Conservation (phyloP, 192 early-diverging fungal species). For the Umbelopsis sp. region DNA sequence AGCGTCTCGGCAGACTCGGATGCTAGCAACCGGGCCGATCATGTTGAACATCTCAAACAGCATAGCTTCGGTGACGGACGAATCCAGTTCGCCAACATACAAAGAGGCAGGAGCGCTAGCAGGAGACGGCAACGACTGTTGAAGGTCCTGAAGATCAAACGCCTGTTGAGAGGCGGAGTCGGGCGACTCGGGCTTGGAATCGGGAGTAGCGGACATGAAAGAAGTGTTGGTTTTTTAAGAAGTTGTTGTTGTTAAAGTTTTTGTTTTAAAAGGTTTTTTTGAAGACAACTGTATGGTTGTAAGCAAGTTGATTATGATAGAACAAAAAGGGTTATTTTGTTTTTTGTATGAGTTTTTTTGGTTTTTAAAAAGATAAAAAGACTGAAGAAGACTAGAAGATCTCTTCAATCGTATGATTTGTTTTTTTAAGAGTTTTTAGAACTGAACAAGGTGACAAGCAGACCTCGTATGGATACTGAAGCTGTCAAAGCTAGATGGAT, state of each 20-base stretch:
- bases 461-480: conserved; percentile 12
- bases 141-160: conserved; percentile 9
- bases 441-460: conserved; percentile 13
- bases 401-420: conserved; percentile 15
- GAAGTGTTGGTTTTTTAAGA: conserved; percentile 14
- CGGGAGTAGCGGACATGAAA: conserved; percentile 14
- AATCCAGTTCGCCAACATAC: conserved; percentile 97
- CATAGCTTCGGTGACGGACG: conserved; percentile 95
- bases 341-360: neutral
- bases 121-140: neutral
- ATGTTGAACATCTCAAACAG: conserved; percentile 97
- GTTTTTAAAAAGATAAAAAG: conserved; percentile 3
- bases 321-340: neutral
- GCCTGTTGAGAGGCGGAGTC: conserved; percentile 17
- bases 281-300: neutral
- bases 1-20: conserved; percentile 97
- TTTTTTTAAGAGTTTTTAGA: conserved; percentile 18
- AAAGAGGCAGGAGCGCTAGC: conserved; percentile 72
- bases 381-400: conserved; percentile 10
- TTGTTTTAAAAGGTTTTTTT: neutral
- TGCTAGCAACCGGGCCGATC: conserved; percentile 92
- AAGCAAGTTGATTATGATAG: no score
- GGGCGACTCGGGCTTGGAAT: conserved; percentile 19
- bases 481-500: conserved; percentile 12
- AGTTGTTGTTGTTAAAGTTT: neutral